Percentiles rank a stretch among this genome's conserved stretches.
Evolutionary conservation across 257 asterid species (phyloP).

Genomic region (Schizonepeta tenuifolia): DNA sequence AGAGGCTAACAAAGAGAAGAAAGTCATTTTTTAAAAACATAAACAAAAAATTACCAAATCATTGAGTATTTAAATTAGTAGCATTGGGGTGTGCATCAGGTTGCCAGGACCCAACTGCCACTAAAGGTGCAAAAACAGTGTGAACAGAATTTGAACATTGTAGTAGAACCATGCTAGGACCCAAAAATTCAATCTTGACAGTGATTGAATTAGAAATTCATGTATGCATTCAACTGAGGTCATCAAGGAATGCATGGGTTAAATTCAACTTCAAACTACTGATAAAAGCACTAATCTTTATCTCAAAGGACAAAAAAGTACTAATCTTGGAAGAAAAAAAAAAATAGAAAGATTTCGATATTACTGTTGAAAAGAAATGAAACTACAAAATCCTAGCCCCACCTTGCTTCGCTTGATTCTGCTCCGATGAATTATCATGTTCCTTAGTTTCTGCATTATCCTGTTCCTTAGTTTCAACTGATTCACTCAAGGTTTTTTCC

Average conservation of each 20-base stretch:
- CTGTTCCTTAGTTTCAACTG: conserved; percentile 43
- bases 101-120: background rate
- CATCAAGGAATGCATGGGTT: conserved; percentile 4
- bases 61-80: background rate
- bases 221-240: background rate
- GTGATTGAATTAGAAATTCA: background rate
- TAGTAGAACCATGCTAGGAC: no score
- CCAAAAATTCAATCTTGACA: background rate
- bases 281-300: background rate
- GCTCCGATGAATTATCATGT: conserved; percentile 43
- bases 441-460: conserved; percentile 48
- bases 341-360: background rate
- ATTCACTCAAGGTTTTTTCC: conserved; percentile 32
- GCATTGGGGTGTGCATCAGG: background rate
- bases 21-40: background rate
- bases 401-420: conserved; percentile 62
- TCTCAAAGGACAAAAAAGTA: no score
- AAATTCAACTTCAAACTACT: conserved; percentile 25
- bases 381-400: conserved; percentile 16
- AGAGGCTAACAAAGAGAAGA: background rate
- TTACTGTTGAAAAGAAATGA: conserved; percentile 3
- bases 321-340: no score
- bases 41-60: no score
- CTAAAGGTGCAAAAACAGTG: background rate
- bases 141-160: background rate